Base-by-base conservation (phyloP, 2,329 filamentous ascomycete genomes). In the Venturia pyrina region DNA sequence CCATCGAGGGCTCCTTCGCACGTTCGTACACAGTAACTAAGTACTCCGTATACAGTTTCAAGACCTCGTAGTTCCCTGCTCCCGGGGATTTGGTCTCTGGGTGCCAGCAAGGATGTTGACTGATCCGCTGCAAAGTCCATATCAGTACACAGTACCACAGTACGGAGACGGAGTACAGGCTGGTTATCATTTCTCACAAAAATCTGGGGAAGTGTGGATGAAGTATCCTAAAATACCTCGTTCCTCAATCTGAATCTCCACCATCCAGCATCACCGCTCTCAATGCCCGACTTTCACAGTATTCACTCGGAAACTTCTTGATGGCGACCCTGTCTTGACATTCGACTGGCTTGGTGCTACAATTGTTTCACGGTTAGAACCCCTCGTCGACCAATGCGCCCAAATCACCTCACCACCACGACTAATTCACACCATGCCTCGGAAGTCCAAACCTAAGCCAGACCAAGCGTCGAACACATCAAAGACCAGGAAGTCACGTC, bases 371-470 rank as follows among this genome's bases (percentile, higher is more conserved):
- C 28, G n/a, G n/a, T n/a, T n/a, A n/a, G n/a, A n/a, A n/a, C n/a
- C n/a, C n/a, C 37, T 41, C 17, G 59, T 21, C 19, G 5, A 41
- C 59, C 4, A 11, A 40, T 13, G 32, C 32, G 41, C 32, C 34
- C 19, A n/a, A 17, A 37, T 60, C 32, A 60, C 7, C 59, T 24
- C 59, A 41, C 37, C 34, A 11, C 24, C 37, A 43, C 37, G 59
- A 6, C 37, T 1, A 5, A 2, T 62, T n/a, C 59, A n/a, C 34
- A 48, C 24, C 15, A 44, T 62, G 60, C 60, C 40, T 44, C 21
- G 40, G 28, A 44, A 64, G n/a, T 64, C 62, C 19, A 48, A 32
- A 64, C 62, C 62, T 40, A 64, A 56, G 21, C 62, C 40, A 48
- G 17, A 8, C n/a, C n/a, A 28, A 21, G 21, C 46, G 44, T 34